A percentile compares a stretch with the other conserved stretches of the same genome.
Evolutionary conservation across 2,329 filamentous ascomycete genomes (phyloP).

Genomic region (Rutstroemia sp.): DNA sequence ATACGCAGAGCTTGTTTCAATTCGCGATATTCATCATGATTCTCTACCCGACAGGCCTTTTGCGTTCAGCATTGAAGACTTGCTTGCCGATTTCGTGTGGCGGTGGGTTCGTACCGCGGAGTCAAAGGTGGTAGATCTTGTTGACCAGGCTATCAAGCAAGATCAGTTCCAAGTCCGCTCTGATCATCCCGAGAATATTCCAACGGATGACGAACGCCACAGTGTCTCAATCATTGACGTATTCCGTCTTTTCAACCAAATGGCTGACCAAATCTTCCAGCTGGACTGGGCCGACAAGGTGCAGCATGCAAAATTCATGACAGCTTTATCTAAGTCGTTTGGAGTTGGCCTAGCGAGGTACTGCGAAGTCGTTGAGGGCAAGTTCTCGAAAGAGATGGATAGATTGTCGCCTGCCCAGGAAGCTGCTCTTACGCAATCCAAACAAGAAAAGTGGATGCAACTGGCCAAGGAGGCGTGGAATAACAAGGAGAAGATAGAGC

Average conservation of each 20-base stretch:
- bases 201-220: slow-evolving; percentile 76
- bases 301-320: slow-evolving; percentile 97
- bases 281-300: slow-evolving; percentile 90
- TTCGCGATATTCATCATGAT: slow-evolving; percentile 72
- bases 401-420: slow-evolving; percentile 81
- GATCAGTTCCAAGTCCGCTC: slow-evolving; percentile 75
- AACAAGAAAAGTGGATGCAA: slow-evolving; percentile 89
- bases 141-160: slow-evolving; percentile 85
- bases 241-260: slow-evolving; percentile 89
- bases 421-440: slow-evolving; percentile 66
- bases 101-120: slow-evolving; percentile 85
- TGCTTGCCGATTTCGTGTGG: slow-evolving; percentile 91
- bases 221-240: slow-evolving; percentile 91
- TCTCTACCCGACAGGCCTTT: slow-evolving; percentile 69
- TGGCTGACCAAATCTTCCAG: slow-evolving; percentile 76
- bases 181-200: slow-evolving; percentile 52
- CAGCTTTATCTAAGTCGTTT: slow-evolving; percentile 77
- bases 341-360: slow-evolving; percentile 78
- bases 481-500: slow-evolving; percentile 86
- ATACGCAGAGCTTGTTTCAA: slow-evolving; percentile 80
- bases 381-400: slow-evolving; percentile 89
- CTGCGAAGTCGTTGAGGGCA: slow-evolving; percentile 82
- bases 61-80: slow-evolving; percentile 77
- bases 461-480: slow-evolving; percentile 91
- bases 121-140: slow-evolving; percentile 69